Conservation (phyloP, 75 land plant species). For the Cunninghamia lanceolata region DNA sequence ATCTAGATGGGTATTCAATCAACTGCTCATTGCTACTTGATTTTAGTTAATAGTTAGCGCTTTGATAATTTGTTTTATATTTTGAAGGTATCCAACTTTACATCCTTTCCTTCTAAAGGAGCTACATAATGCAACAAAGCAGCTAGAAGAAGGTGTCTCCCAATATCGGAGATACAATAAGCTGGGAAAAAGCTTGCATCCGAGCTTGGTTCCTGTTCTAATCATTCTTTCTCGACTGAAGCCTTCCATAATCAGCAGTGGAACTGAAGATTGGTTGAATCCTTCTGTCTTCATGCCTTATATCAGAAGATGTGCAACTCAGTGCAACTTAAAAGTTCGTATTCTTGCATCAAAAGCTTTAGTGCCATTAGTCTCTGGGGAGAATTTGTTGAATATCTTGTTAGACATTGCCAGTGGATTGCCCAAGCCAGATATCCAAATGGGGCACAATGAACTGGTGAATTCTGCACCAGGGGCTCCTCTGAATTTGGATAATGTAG, state of each 20-base stretch:
- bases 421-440: conserved; percentile 27
- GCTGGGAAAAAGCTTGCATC: conserved; percentile 74
- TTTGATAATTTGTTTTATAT: neutral
- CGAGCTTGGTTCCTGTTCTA: conserved; percentile 92
- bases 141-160: conserved; percentile 37
- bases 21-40: neutral
- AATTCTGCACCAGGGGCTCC: neutral
- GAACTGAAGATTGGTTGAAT: conserved; percentile 69
- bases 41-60: neutral
- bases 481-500: neutral
- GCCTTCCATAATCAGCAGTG: conserved; percentile 74
- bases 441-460: neutral
- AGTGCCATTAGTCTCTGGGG: conserved; percentile 79
- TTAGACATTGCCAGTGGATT: conserved; percentile 51
- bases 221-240: conserved; percentile 94
- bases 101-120: conserved; percentile 85
- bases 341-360: conserved; percentile 94
- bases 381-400: conserved; percentile 54
- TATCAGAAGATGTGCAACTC: conserved; percentile 79
- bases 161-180: conserved; percentile 25
- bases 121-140: conserved; percentile 71
- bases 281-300: conserved; percentile 82
- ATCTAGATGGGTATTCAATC: neutral
- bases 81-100: conserved; percentile 79
- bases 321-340: conserved; percentile 79